These are phyloP conservation scores for Komagataella ulmi DNA, from an alignment of 805 yeast species.

Conservation along the genomic window DNA sequence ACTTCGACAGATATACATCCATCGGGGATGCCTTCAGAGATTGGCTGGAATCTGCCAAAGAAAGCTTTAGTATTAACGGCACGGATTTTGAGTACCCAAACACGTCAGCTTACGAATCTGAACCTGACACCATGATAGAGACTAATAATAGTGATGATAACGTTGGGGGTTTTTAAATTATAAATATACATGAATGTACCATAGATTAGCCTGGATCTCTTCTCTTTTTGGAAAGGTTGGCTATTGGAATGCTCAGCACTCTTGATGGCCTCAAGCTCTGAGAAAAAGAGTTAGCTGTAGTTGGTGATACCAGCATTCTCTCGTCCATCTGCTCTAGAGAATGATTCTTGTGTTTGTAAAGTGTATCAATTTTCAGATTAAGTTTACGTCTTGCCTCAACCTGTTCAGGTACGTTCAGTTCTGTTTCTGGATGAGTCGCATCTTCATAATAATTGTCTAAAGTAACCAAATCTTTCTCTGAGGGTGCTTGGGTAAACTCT, in stretches of 20 bases:
- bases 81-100: neutral
- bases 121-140: neutral
- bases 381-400: slow-evolving; percentile 9
- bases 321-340: neutral
- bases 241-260: slow-evolving; percentile 18
- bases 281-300: neutral
- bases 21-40: slow-evolving; percentile 22
- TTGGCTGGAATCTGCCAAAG: slow-evolving; percentile 14
- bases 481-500: neutral
- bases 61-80: slow-evolving; percentile 1
- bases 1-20: slow-evolving; percentile 19
- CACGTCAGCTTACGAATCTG: neutral
- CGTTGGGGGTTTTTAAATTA: neutral
- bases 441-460: neutral
- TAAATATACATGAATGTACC: neutral
- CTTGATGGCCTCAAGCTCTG: slow-evolving; percentile 6
- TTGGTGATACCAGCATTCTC: neutral
- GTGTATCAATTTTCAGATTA: slow-evolving; percentile 13
- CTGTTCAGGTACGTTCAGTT: neutral
- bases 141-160: neutral
- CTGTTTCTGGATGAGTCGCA: neutral
- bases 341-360: neutral
- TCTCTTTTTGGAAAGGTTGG: slow-evolving; percentile 10
- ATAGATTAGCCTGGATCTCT: neutral
- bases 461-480: neutral